Conservation (phyloP, 2,329 filamentous ascomycete genomes). For the Calonectria leucothoes region DNA sequence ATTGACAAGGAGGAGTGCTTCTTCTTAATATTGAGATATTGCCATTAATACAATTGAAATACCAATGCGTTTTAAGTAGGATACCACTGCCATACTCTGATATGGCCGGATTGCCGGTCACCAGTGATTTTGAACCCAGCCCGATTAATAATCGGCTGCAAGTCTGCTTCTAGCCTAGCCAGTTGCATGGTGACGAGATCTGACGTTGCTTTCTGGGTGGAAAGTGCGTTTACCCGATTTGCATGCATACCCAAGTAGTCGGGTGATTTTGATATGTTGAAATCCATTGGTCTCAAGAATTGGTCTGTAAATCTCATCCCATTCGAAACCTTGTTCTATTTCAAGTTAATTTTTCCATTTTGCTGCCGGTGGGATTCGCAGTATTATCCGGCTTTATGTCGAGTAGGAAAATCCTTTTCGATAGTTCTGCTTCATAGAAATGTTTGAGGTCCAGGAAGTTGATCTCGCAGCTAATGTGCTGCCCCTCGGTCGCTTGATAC, state of each 20-base stretch:
- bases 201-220: neutral
- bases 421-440: neutral
- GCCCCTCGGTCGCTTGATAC: neutral
- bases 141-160: neutral
- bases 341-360: neutral
- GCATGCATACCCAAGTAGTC: neutral
- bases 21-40: too few relatives aligned
- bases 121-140: neutral
- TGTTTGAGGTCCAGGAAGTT: too few relatives aligned
- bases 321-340: neutral
- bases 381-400: neutral
- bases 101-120: neutral
- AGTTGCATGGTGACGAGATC: neutral
- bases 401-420: neutral
- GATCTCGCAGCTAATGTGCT: neutral
- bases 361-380: neutral
- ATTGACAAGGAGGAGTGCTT: neutral
- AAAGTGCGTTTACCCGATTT: neutral
- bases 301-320: neutral
- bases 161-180: neutral
- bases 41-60: neutral
- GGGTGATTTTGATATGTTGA: neutral
- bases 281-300: neutral
- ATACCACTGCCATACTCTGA: too few relatives aligned
- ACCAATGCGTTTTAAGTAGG: neutral